Evolutionary conservation across 2,329 filamentous ascomycete genomes (phyloP).

Genomic region (Exophiala dermatitidis): DNA sequence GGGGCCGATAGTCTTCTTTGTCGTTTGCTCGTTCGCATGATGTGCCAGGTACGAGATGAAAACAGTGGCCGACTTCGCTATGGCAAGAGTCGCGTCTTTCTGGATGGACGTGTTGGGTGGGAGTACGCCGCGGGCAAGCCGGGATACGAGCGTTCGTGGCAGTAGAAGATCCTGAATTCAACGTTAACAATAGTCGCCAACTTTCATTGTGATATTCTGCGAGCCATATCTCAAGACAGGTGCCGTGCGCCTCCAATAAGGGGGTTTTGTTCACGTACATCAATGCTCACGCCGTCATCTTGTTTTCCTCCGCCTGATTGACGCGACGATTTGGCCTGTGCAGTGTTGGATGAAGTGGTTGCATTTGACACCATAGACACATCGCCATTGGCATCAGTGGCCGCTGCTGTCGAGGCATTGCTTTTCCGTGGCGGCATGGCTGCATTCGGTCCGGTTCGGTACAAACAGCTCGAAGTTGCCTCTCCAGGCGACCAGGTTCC

Average conservation of each 20-base stretch:
- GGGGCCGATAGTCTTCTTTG: slow-evolving; percentile 56
- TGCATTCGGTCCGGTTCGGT: neutral
- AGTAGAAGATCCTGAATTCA: slow-evolving; percentile 51
- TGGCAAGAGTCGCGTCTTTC: slow-evolving; percentile 57
- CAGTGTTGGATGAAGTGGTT: slow-evolving; percentile 10
- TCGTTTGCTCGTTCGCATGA: slow-evolving; percentile 55
- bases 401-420: slow-evolving; percentile 27
- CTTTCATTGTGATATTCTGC: too few relatives aligned
- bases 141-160: slow-evolving; percentile 55
- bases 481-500: too few relatives aligned
- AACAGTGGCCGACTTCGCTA: slow-evolving; percentile 59
- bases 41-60: slow-evolving; percentile 52
- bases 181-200: too few relatives aligned
- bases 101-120: slow-evolving; percentile 59
- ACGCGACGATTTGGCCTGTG: slow-evolving; percentile 26
- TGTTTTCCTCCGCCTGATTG: slow-evolving; percentile 14
- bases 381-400: slow-evolving; percentile 22
- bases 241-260: neutral
- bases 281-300: slow-evolving; percentile 22
- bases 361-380: slow-evolving; percentile 25
- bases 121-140: slow-evolving; percentile 56
- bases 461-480: neutral
- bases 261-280: slow-evolving; percentile 14
- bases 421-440: slow-evolving; percentile 25
- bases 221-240: neutral